Conservation (phyloP, 768 basidiomycete species). For the Filobasidium wieringae region DNA sequence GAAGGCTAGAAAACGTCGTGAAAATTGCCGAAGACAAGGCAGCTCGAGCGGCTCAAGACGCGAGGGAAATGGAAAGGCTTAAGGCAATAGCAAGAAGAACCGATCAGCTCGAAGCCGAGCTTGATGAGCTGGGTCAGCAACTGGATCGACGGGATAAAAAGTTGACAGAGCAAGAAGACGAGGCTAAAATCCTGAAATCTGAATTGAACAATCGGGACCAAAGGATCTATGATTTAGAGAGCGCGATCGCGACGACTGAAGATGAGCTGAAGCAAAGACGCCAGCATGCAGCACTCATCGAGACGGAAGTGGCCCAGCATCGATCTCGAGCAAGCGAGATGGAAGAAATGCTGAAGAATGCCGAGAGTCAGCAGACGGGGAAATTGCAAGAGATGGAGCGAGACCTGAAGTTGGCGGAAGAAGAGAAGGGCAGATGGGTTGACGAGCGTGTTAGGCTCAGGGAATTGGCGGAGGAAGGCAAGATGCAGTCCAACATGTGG, state of each 20-base stretch:
- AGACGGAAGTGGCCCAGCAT: neutral
- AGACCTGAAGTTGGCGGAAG: slow-evolving; percentile 15
- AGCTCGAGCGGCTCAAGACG: slow-evolving; percentile 1
- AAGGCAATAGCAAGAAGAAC: neutral
- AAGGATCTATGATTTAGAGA: neutral
- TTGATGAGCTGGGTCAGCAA: neutral
- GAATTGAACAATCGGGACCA: neutral
- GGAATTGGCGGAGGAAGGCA: slow-evolving; percentile 21
- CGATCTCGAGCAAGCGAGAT: neutral
- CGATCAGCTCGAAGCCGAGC: neutral
- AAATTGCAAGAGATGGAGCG: slow-evolving; percentile 15
- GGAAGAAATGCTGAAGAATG: neutral
- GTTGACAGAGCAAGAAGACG: neutral
- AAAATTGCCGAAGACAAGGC: slow-evolving; percentile 5
- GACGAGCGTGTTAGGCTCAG: slow-evolving; percentile 18
- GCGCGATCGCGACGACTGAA: neutral
- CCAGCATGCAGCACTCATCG: neutral
- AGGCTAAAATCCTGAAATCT: neutral
- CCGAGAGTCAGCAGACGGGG: neutral
- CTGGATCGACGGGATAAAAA: neutral
- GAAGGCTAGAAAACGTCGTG: slow-evolving; percentile 22
- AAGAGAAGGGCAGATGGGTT: slow-evolving; percentile 18
- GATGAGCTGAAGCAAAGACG: neutral
- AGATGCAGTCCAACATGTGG: slow-evolving; percentile 5
- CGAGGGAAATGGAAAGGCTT: neutral